Evolutionary conservation across 2,329 filamentous ascomycete genomes (phyloP), one percentile per base, ranked within the genome.

Genomic region (Phaeosphaeriaceae sp.): DNA sequence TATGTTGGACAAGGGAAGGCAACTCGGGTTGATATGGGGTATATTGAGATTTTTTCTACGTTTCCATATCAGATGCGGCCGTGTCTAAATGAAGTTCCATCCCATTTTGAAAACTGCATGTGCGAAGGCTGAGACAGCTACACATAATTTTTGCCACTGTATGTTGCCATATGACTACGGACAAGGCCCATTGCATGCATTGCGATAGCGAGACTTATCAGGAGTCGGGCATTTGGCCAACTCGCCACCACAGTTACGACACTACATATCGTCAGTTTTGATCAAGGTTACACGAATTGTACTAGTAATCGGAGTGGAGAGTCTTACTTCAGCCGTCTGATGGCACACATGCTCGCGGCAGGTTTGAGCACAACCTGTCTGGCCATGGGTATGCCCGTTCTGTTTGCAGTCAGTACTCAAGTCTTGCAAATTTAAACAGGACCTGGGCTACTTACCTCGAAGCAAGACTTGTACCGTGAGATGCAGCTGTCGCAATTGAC

Each of bases 271-370:
- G 23, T 26, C 5, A 26, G 23, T 26, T 11, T 3, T 8, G 23
- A 26, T 11, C 23, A 26, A 26, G 23, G n/a, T 6, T 21, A 37
- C 46, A 50, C 13, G 20, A 18, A 28, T 46, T 39, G 26, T 32
- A 35, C 18, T 42, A 50, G 21, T 9, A n/a, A 15, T 7, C 13
- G 18, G 11, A 13, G 11, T 21, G 12, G 38, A 17, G 0, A 26
- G 12, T 47, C 42, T 48, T 46, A 46, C 48, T 36, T 26, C 50
- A 20, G 18, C 43, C n/a, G 48, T 26, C 7, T 42, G 30, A 8
- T 51, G 40, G 37, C 58, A 61, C 16, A 61, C 53, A 42, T 57
- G 53, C 32, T 61, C 51, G 9, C 48, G 46, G 28, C 56, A 61
- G 6, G 56, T 59, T 42, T 51, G 36, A 18, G 38, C 45, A 32